Percentiles rank a stretch among this genome's conserved stretches.
Conservation (phyloP, 768 basidiomycete species). For the Trametes coccinea region DNA sequence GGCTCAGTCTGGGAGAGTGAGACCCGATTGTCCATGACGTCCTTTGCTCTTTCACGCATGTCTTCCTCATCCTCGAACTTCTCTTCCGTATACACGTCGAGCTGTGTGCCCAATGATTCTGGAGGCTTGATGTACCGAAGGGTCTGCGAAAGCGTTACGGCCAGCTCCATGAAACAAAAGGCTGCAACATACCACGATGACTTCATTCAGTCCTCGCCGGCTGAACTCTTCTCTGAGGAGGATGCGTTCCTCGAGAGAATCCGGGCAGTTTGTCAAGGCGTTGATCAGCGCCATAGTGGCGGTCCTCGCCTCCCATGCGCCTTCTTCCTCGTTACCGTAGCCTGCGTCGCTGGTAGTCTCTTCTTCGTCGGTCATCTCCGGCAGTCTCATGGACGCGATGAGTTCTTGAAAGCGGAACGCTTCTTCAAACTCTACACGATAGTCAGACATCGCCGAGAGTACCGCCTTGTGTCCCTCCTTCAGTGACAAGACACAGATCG, state of each 20-base stretch:
- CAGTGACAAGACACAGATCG: conserved; percentile 73
- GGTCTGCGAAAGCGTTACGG: conserved; percentile 44
- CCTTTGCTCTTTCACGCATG: conserved; percentile 64
- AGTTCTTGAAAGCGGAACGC: conserved; percentile 79
- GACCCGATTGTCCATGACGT: conserved; percentile 32
- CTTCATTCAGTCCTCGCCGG: conserved; percentile 80
- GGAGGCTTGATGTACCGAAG: conserved; percentile 77
- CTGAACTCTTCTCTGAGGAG: conserved; percentile 80
- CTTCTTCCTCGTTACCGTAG: conserved; percentile 53
- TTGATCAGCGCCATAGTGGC: conserved; percentile 80
- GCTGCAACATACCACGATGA: conserved; percentile 66
- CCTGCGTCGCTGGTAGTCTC: conserved; percentile 37
- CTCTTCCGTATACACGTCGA: conserved; percentile 83
- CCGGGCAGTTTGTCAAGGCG: conserved; percentile 73
- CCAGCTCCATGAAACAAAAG: not conserved
- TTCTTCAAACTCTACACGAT: conserved; percentile 68
- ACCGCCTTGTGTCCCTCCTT: conserved; percentile 74
- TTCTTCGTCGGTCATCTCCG: conserved; percentile 45
- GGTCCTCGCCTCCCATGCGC: conserved; percentile 79
- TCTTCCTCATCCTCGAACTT: conserved; percentile 91
- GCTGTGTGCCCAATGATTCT: conserved; percentile 73
- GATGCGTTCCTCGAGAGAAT: conserved; percentile 77
- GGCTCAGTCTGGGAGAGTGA: conserved; percentile 50
- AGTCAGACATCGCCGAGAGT: conserved; percentile 79
- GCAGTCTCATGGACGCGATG: conserved; percentile 59